A percentile compares a stretch with the other conserved stretches of the same genome.
Conservation (phyloP, 192 early-diverging fungal genomes). For the Mycoemilia scoparia region DNA sequence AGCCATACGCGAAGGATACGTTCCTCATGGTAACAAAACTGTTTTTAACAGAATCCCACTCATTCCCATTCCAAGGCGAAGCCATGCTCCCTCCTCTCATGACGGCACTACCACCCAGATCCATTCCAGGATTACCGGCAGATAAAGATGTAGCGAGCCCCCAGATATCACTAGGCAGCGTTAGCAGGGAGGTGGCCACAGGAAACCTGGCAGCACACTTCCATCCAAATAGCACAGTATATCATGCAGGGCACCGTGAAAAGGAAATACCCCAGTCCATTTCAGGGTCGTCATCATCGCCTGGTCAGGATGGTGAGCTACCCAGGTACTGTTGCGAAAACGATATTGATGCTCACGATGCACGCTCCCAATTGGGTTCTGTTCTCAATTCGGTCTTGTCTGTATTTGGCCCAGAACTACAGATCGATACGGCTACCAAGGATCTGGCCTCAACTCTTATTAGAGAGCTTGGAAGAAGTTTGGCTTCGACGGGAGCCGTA, state of each 20-base stretch:
- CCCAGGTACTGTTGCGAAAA: conserved; percentile 30
- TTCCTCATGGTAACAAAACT: conserved; percentile 75
- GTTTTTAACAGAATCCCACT: conserved; percentile 73
- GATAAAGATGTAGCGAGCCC: too few relatives aligned
- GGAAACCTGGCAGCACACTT: conserved; percentile 38
- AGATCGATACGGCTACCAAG: conserved; percentile 46
- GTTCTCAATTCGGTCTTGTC: conserved; percentile 80
- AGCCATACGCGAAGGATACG: conserved; percentile 71
- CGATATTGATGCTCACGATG: conserved; percentile 31
- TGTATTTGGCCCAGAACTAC: conserved; percentile 83
- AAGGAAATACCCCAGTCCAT: conserved; percentile 1
- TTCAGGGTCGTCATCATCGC: neutral
- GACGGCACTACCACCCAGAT: too few relatives aligned
- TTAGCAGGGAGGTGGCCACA: conserved; percentile 41
- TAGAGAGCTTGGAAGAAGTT: conserved; percentile 58
- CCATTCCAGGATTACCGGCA: too few relatives aligned
- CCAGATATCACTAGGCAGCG: too few relatives aligned
- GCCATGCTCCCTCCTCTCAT: neutral
- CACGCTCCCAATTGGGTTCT: conserved; percentile 50
- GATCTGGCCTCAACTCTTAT: conserved; percentile 63
- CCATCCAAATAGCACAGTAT: conserved; percentile 27
- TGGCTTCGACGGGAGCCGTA: conserved; percentile 8
- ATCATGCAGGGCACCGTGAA: conserved; percentile 9
- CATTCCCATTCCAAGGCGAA: conserved; percentile 26
- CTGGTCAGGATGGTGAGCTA: conserved; percentile 2